phyloP scores from a whole-genome alignment of 768 basidiomycete genomes.

The Suillus decipiens region DNA sequence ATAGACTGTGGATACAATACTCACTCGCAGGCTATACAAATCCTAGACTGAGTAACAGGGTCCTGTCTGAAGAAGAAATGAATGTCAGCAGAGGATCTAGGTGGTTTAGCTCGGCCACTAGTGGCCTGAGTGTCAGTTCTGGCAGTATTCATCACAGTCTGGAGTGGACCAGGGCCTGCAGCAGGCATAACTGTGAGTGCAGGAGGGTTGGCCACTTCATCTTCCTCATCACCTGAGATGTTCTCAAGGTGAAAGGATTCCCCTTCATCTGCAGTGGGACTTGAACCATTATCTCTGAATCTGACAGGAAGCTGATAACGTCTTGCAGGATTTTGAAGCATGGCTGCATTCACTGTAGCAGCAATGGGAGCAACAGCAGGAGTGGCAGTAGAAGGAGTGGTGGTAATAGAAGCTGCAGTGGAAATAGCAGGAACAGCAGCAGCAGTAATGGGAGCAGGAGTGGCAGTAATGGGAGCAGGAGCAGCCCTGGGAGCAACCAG shows the following conservation, averaged over 20 bases:
- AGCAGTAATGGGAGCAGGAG: neutral
- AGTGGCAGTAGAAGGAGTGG: neutral
- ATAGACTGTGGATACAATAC: no score
- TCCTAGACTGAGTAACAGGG: neutral
- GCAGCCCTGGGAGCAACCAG: neutral
- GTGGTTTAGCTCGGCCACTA: neutral
- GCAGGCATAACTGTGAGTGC: neutral
- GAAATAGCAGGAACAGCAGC: neutral
- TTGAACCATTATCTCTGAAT: neutral
- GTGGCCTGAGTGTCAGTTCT: neutral
- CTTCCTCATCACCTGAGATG: neutral
- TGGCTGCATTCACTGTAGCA: neutral
- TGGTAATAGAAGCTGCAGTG: fast-evolving
- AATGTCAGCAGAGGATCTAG: neutral
- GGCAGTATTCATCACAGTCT: neutral
- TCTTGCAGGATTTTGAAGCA: neutral
- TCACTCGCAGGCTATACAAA: neutral
- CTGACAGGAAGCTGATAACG: neutral
- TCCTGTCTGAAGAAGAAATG: slow-evolving; percentile 1
- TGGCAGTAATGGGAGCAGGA: neutral
- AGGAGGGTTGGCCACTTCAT: neutral
- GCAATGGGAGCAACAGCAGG: neutral
- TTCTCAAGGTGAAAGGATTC: neutral
- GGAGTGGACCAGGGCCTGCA: neutral
- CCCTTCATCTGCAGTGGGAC: neutral